A percentile compares a stretch with the other conserved stretches of the same genome.
phyloP scores from a whole-genome alignment of 75 land plant genomes.

The Chamaecyparis obtusa region DNA sequence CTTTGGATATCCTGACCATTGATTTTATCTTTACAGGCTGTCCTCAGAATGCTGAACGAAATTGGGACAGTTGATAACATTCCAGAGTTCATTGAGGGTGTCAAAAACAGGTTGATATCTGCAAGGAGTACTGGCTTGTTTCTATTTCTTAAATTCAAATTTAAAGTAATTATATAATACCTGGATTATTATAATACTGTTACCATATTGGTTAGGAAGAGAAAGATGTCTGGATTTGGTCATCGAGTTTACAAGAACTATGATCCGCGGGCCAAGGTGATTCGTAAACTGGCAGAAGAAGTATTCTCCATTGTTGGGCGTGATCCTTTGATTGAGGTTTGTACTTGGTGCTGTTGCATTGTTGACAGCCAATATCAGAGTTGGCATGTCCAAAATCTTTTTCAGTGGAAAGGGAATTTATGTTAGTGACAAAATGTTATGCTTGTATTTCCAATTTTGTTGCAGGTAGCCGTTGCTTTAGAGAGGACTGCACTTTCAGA shows the following conservation, averaged over 20 bases:
- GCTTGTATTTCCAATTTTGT: background rate
- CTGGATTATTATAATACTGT: background rate
- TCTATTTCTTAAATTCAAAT: background rate
- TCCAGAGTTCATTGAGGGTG: constrained; percentile 95
- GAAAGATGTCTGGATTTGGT: constrained; percentile 99
- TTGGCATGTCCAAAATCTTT: background rate
- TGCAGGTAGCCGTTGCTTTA: constrained; percentile 96
- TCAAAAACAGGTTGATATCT: constrained; percentile 74
- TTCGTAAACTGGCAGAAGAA: constrained; percentile 90
- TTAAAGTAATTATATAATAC: background rate
- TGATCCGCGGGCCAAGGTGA: constrained; percentile 96
- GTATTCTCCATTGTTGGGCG: constrained; percentile 97
- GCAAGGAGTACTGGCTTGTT: background rate
- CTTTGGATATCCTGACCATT: background rate
- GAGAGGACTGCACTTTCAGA: constrained; percentile 97
- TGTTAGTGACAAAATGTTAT: background rate
- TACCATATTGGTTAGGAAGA: constrained; percentile 55
- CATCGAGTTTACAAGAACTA: constrained; percentile 99
- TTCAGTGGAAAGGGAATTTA: background rate
- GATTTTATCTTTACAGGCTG: constrained; percentile 67
- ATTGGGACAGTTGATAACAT: constrained; percentile 91
- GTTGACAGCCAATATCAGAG: background rate
- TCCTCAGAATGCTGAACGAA: constrained; percentile 91
- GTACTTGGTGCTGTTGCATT: background rate
- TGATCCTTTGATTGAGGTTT: constrained; percentile 98